Base-by-base conservation (phyloP, 257 asterid genomes). In the Gentiana macrophylla region DNA sequence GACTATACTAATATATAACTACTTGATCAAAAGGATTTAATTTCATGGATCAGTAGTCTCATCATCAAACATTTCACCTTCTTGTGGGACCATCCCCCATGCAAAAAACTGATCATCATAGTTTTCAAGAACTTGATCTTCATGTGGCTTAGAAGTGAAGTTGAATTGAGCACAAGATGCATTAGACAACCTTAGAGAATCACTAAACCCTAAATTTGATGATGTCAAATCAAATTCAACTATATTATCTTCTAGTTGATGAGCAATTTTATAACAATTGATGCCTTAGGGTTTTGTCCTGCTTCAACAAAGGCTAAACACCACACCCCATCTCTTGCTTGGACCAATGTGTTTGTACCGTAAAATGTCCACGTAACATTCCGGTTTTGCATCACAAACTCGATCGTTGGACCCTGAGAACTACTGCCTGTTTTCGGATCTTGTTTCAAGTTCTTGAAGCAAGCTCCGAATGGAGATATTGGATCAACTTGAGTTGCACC, bases 231-330 rank as follows among this genome's bases (percentile, higher is more conserved):
- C 81, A 15, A 75, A 71, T 36, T 75, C 70, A 43, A 71, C 64
- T 32, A 75, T 50, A 38, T 41, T 62, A 49, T 71, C 67, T 47
- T 68, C 67, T 51, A 75, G 15, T 38, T 75, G 81, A 52, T 37
- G 60, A 32, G 70, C 59, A n/a, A 78, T 78, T 7, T 78, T 7
- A 75, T 37, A 2, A 71, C 70, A 50, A 75, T 55, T 2, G 75
- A 38, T 51, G 73, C 62, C 41, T 52, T 72, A 1, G 72, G 64
- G 41, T 49, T 61, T 10, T 0, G 12, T 61, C 81, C 81, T 46
- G 75, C 81, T 33, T 75, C 69, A 12, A 75, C 68, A 36, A 75
- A 71, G 5, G 78, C 77, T 34, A 75, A 63, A 48, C 81, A 71
- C 46, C 46, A 41, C 6, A 41, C 46, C 9, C 67, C 70, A 1